These are phyloP conservation scores for Nigrospora osmanthi DNA, from an alignment of 2,329 filamentous ascomycete species.

Conservation along the genomic window DNA sequence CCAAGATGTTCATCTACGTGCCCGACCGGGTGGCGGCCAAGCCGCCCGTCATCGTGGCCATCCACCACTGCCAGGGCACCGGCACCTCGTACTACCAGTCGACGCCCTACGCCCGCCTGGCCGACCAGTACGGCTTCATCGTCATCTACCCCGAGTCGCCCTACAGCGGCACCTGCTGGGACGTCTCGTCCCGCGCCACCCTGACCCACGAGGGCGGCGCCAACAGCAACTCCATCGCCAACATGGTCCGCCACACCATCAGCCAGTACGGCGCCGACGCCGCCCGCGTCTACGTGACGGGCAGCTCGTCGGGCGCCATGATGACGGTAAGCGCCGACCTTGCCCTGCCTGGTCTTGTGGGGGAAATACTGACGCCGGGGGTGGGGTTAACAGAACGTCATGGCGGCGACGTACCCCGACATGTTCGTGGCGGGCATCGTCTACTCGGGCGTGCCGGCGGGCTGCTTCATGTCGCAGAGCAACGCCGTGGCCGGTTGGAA, in stretches of 20 bases:
- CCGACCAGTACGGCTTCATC: constrained; percentile 32
- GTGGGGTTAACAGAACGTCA: constrained; percentile 30
- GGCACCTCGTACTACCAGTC: constrained; percentile 38
- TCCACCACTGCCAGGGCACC: constrained; percentile 46
- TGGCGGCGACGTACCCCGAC: constrained; percentile 38
- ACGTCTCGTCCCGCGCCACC: constrained; percentile 38
- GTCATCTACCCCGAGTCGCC: constrained; percentile 49
- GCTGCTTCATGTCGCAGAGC: constrained; percentile 32
- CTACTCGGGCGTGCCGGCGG: constrained; percentile 35
- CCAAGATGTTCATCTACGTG: constrained; percentile 36
- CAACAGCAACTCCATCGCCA: constrained; percentile 45
- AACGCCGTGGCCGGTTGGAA: constrained; percentile 39
- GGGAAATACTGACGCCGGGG: neutral
- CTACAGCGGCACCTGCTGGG: constrained; percentile 47
- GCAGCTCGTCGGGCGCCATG: constrained; percentile 36
- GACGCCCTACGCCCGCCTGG: constrained; percentile 37
- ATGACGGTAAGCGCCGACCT: constrained; percentile 28
- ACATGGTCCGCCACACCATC: constrained; percentile 49
- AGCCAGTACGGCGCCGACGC: constrained; percentile 40
- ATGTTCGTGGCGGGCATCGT: constrained; percentile 35
- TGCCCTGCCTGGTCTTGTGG: too few species aligned
- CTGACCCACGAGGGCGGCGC: constrained; percentile 44
- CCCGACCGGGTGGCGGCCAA: constrained; percentile 25
- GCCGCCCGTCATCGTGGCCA: constrained; percentile 40
- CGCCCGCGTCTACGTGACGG: constrained; percentile 43